Evolutionary conservation across 495 filamentous ascomycete genomes (phyloP).

Genomic region (Recurvomyces mirabilis): DNA sequence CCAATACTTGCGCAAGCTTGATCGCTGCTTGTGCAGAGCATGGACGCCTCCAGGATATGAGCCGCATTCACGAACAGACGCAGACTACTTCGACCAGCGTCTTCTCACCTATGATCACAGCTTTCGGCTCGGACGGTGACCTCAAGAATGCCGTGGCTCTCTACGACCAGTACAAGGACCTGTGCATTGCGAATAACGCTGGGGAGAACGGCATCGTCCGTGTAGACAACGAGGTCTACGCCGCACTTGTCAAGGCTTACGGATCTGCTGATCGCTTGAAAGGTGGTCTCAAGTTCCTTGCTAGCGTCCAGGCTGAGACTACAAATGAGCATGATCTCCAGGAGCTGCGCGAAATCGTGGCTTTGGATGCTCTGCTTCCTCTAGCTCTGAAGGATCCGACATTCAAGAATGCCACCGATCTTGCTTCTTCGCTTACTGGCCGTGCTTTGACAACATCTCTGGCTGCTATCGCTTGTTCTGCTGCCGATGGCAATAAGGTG

Average conservation of each 20-base stretch:
- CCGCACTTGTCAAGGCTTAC: slow-evolving; percentile 77
- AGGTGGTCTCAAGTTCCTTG: slow-evolving; percentile 70
- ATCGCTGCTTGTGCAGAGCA: slow-evolving; percentile 76
- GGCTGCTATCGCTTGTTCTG: slow-evolving; percentile 47
- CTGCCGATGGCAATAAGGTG: slow-evolving; percentile 70
- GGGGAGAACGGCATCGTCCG: slow-evolving; percentile 61
- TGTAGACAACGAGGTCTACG: slow-evolving; percentile 74
- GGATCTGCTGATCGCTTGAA: slow-evolving; percentile 63
- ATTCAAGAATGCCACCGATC: slow-evolving; percentile 47
- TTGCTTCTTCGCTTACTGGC: slow-evolving; percentile 37
- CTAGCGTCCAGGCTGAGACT: slow-evolving; percentile 55
- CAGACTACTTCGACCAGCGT: slow-evolving; percentile 64
- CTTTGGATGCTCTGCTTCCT: slow-evolving; percentile 62
- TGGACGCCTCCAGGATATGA: slow-evolving; percentile 73
- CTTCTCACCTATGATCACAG: slow-evolving; percentile 84
- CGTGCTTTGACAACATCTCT: slow-evolving; percentile 43
- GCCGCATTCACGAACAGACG: slow-evolving; percentile 80
- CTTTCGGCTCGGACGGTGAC: slow-evolving; percentile 71
- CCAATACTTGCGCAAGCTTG: slow-evolving; percentile 52
- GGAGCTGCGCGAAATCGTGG: slow-evolving; percentile 56
- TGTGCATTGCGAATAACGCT: slow-evolving; percentile 69
- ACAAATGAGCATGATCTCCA: slow-evolving; percentile 37
- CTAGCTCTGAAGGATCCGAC: slow-evolving; percentile 52
- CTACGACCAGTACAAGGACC: slow-evolving; percentile 82
- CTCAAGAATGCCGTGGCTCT: slow-evolving; percentile 83